Evolutionary conservation across 495 filamentous ascomycete species (phyloP).

Genomic region (Aspergillus asperescens): DNA sequence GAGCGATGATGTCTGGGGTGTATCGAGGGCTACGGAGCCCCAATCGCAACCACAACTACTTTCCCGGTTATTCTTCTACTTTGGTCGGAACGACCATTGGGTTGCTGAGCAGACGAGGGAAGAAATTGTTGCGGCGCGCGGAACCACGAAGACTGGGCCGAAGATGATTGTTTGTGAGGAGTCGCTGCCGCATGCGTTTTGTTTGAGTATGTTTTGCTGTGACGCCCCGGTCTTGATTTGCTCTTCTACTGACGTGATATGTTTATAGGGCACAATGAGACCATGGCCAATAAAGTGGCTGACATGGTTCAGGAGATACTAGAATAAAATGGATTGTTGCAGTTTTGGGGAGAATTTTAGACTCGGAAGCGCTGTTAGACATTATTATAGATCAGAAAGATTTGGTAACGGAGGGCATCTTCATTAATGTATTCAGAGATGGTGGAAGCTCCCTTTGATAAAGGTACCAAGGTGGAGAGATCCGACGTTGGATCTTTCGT

Average conservation of each 20-base stretch:
- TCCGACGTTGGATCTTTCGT: neutral
- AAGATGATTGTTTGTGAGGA: conserved; percentile 68
- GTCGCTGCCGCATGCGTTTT: conserved; percentile 75
- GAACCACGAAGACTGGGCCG: conserved; percentile 47
- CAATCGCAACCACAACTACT: conserved; percentile 16
- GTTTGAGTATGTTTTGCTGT: conserved; percentile 63
- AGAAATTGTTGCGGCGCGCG: conserved; percentile 58
- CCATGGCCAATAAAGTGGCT: conserved; percentile 60
- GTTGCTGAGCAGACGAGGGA: conserved; percentile 72
- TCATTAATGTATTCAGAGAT: neutral
- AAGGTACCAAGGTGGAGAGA: neutral
- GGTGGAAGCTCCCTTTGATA: neutral
- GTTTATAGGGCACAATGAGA: conserved; percentile 52
- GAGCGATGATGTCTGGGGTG: conserved; percentile 76
- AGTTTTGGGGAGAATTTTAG: neutral
- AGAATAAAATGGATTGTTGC: conserved; percentile 56
- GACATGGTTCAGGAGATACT: conserved; percentile 9
- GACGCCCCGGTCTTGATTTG: neutral
- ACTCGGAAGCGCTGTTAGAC: neutral
- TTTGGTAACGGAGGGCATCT: neutral
- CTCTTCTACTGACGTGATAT: conserved; percentile 10
- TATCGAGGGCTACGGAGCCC: conserved; percentile 36
- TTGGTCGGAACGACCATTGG: conserved; percentile 75
- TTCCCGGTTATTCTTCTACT: conserved; percentile 70
- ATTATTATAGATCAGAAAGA: neutral